phyloP scores from a whole-genome alignment of 2,329 filamentous ascomycete species.

The Bisporella sp. region DNA sequence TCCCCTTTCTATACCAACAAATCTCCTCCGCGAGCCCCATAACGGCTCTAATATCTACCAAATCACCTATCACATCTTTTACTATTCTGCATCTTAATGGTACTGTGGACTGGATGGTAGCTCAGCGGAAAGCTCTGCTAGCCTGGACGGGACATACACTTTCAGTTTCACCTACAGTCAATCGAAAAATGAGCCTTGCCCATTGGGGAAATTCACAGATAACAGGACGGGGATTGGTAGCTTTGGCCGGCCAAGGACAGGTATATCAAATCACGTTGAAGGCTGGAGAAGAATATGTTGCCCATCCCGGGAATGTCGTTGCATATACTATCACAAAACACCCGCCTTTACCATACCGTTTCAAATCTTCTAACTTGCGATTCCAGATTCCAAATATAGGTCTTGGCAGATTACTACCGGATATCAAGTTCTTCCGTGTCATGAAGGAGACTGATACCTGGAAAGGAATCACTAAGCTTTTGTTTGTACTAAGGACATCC shows the following conservation, averaged over 20 bases:
- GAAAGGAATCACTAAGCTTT: slow-evolving; percentile 56
- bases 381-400: slow-evolving; percentile 71
- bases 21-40: slow-evolving; percentile 82
- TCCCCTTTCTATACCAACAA: slow-evolving; percentile 92
- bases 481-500: slow-evolving; percentile 68
- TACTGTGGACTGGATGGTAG: slow-evolving; percentile 89
- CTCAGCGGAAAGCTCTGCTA: slow-evolving; percentile 80
- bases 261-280: slow-evolving; percentile 79
- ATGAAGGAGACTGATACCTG: slow-evolving; percentile 68
- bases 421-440: slow-evolving; percentile 64
- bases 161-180: slow-evolving; percentile 66
- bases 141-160: slow-evolving; percentile 95
- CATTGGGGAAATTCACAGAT: slow-evolving; percentile 90
- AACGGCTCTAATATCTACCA: slow-evolving; percentile 82
- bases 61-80: slow-evolving; percentile 80
- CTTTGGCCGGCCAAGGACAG: slow-evolving; percentile 79
- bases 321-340: slow-evolving; percentile 76
- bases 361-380: slow-evolving; percentile 67
- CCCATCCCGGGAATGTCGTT: slow-evolving; percentile 84
- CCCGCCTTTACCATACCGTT: slow-evolving; percentile 75
- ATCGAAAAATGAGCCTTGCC: slow-evolving; percentile 65
- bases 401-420: slow-evolving; percentile 56
- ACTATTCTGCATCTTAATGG: slow-evolving; percentile 86
- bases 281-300: slow-evolving; percentile 82
- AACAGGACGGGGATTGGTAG: slow-evolving; percentile 80